Percentiles rank a stretch among this genome's conserved stretches.
These are phyloP conservation scores for Epichloe sylvatica DNA, from an alignment of 2,329 filamentous ascomycete genomes.

Conservation along the genomic window DNA sequence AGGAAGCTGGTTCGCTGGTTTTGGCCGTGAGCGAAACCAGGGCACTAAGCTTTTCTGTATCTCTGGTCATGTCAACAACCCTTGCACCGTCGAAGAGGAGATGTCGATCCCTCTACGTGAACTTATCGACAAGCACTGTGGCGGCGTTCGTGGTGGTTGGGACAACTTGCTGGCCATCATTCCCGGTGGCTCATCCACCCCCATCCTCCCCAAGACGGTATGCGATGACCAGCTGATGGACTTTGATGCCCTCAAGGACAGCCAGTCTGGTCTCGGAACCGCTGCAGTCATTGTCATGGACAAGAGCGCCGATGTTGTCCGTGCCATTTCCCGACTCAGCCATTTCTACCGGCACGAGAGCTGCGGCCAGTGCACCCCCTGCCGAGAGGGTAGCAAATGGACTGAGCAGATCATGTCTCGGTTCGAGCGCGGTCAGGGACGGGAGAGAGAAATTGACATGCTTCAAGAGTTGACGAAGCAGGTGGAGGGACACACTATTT, in stretches of 20 bases:
- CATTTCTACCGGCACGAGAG: conserved; percentile 98
- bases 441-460: conserved; percentile 97
- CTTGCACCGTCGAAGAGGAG: conserved; percentile 94
- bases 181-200: conserved; percentile 90
- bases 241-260: conserved; percentile 96
- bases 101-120: conserved; percentile 96
- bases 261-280: conserved; percentile 90
- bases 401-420: conserved; percentile 97
- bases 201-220: conserved; percentile 76
- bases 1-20: conserved; percentile 80
- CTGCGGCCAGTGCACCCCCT: conserved; percentile 98
- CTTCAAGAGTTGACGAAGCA: conserved; percentile 98
- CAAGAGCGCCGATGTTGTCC: conserved; percentile 90
- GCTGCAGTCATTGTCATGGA: conserved; percentile 99
- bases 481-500: conserved; percentile 98
- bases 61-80: conserved; percentile 97
- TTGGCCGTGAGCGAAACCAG: conserved; percentile 90
- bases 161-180: conserved; percentile 94
- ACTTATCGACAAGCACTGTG: conserved; percentile 96
- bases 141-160: conserved; percentile 92
- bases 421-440: conserved; percentile 81
- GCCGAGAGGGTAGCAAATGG: conserved; percentile 97
- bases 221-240: conserved; percentile 98
- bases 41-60: conserved; percentile 98
- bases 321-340: conserved; percentile 80